A percentile compares a stretch with the other conserved stretches of the same genome.
phyloP scores from a whole-genome alignment of 2,329 filamentous ascomycete species.

The Fusarium gaditjirri region DNA sequence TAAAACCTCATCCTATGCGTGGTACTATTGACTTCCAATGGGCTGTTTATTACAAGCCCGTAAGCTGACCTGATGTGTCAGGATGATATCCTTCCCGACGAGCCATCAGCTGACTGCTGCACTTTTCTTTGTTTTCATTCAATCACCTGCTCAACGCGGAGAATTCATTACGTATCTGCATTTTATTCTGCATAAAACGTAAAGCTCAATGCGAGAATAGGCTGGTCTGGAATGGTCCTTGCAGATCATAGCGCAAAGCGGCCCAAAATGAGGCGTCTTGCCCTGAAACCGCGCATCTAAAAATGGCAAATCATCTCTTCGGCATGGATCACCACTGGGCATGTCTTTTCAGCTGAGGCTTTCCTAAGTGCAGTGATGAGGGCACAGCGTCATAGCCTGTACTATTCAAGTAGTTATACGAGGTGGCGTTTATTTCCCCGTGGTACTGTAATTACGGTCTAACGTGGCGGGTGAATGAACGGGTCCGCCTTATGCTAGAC shows the following conservation, averaged over 20 bases:
- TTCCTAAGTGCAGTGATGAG: not conserved
- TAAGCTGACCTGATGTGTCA: not conserved
- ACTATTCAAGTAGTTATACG: conserved; percentile 19
- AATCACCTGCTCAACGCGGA: fast-evolving
- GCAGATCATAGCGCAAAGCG: conserved; percentile 7
- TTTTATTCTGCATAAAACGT: fast-evolving
- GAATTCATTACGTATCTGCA: not conserved
- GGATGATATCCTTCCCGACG: not conserved
- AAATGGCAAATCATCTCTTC: not conserved
- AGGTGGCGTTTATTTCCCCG: conserved; percentile 19
- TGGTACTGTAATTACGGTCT: not conserved
- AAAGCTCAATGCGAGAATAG: not conserved
- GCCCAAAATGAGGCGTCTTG: not conserved
- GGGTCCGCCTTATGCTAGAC: not conserved
- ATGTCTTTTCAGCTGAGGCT: not conserved
- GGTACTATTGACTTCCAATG: fast-evolving
- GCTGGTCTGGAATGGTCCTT: conserved; percentile 9
- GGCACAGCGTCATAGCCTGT: conserved; percentile 12
- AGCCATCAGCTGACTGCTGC: not conserved
- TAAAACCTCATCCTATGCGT: fast-evolving
- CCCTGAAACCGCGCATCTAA: conserved; percentile 15
- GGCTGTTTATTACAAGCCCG: not conserved
- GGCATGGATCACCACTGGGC: not conserved
- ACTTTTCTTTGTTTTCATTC: not conserved
- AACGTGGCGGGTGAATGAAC: not conserved